Percentiles rank a stretch among this genome's conserved stretches.
These are phyloP conservation scores for Aegle marmelos DNA, from an alignment of 345 rosid genomes.

Conservation along the genomic window DNA sequence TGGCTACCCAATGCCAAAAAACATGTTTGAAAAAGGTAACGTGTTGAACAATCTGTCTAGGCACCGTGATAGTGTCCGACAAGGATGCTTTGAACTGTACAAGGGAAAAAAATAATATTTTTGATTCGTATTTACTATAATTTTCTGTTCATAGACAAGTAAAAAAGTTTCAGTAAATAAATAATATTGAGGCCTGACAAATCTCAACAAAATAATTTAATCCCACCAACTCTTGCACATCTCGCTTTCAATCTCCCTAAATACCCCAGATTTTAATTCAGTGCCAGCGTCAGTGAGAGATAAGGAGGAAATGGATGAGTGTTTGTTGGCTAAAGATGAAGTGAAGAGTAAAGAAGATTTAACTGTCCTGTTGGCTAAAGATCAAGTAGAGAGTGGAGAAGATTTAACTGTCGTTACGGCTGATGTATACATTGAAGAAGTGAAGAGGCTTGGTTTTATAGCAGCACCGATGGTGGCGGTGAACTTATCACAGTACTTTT, in stretches of 20 bases:
- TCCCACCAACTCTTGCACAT: neutral
- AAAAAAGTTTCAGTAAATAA: neutral
- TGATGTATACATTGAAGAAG: constrained; percentile 33
- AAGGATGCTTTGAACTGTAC: neutral
- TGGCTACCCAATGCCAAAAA: neutral
- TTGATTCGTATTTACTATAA: neutral
- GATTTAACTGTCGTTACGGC: neutral
- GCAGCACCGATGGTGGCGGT: constrained; percentile 79
- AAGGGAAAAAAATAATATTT: neutral
- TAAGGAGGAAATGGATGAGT: constrained; percentile 21
- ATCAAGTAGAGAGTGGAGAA: constrained; percentile 15
- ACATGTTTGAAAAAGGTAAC: neutral
- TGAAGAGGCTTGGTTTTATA: constrained; percentile 42
- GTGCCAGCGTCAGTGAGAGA: neutral
- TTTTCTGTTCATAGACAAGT: too few relatives aligned
- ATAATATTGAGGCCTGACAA: neutral
- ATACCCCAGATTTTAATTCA: neutral
- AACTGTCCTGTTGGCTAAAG: neutral
- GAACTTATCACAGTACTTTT: constrained; percentile 41
- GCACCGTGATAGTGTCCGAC: neutral
- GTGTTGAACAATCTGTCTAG: neutral
- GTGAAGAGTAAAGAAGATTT: constrained; percentile 11
- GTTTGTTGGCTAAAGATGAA: constrained; percentile 15
- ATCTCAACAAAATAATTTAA: neutral
- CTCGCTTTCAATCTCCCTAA: neutral